phyloP scores from a whole-genome alignment of 2,329 filamentous ascomycete genomes.

The Phaeophleospora eucalypticola region DNA sequence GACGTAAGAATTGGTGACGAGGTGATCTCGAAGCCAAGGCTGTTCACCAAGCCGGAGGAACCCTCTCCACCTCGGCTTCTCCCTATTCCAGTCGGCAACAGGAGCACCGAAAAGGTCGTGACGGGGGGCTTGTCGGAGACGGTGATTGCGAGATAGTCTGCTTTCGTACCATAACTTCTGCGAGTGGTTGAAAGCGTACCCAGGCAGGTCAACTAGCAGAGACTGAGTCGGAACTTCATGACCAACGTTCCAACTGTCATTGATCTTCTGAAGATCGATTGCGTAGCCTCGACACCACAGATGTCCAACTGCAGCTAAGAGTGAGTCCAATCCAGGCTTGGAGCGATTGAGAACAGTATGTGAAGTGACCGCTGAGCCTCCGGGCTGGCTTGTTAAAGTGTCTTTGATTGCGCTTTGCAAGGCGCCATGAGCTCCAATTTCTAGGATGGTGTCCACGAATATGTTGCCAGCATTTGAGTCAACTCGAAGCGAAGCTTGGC shows the following conservation, averaged over 20 bases:
- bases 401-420: constrained; percentile 4
- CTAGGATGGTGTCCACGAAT: constrained; percentile 5
- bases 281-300: constrained; percentile 4
- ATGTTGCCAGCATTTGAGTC: constrained; percentile 1
- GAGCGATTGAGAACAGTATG: constrained; percentile 1
- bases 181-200: constrained; percentile 13
- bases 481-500: not conserved
- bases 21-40: constrained; percentile 17
- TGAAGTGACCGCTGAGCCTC: constrained; percentile 1
- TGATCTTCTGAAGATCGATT: not conserved
- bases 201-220: constrained; percentile 9
- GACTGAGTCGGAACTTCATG: not conserved
- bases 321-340: constrained; percentile 1
- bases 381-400: constrained; percentile 3
- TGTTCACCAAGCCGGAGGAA: constrained; percentile 8
- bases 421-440: constrained; percentile 14
- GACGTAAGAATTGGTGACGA: constrained; percentile 6
- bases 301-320: constrained; percentile 5
- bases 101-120: constrained; percentile 12
- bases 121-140: constrained; percentile 6
- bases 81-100: constrained; percentile 2
- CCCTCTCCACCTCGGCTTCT: constrained; percentile 12
- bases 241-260: not conserved
- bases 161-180: constrained; percentile 12
- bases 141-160: constrained; percentile 6